Base-by-base conservation (phyloP, 768 basidiomycete species). In the Russula vinacea region DNA sequence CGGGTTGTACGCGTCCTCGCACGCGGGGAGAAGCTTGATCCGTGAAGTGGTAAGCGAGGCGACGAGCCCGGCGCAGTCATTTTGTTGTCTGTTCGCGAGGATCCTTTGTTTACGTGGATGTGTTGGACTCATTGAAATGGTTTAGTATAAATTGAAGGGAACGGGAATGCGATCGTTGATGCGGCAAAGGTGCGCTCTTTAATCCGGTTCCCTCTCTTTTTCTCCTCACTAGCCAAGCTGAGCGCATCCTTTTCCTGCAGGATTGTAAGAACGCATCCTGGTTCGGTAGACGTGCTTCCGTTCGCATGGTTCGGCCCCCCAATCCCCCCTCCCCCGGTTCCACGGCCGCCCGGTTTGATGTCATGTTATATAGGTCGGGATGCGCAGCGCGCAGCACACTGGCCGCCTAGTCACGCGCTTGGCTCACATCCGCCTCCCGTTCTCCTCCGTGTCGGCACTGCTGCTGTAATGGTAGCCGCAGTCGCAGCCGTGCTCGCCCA, bases 1-100 rank as follows among this genome's bases (percentile, higher is more conserved):
- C 87, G 84, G 66, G 86, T 89, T 67, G 85, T 92, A 39, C 80
- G 90, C 29, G 87, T 93, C 33, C 83, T 93, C 64, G 89, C 91
- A 1, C 84, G 91, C 14, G 91, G 91, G 37, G 91, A 93, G 80
- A 91, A 92, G 74, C 75, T 93, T 58, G 90, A 93, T 49, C 83
- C 82, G 44, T 68, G 57, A 67, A 29, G 33, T 22, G n/a, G 44
- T 19, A 44, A n/a, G 44, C 44, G n/a, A 44, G n/a, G 45, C 45
- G 5, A 22, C 45, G n/a, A 47, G 45, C n/a, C 44, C 11, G 45
- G 35, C 35, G 35, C 35, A 35, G 35, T 24, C 40, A 17, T 42
- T 42, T 14, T 42, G 40, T 17, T 50, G 35, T 50, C 47, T 59
- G 17, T 39, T 59, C 58, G 47, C 58, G 49, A 50, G 47, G 47